Percentiles rank a stretch among this genome's conserved stretches.
These are phyloP conservation scores for Cyanidioschyzon merolae DNA, from an alignment of 23 red algal species.

Conservation along the genomic window DNA sequence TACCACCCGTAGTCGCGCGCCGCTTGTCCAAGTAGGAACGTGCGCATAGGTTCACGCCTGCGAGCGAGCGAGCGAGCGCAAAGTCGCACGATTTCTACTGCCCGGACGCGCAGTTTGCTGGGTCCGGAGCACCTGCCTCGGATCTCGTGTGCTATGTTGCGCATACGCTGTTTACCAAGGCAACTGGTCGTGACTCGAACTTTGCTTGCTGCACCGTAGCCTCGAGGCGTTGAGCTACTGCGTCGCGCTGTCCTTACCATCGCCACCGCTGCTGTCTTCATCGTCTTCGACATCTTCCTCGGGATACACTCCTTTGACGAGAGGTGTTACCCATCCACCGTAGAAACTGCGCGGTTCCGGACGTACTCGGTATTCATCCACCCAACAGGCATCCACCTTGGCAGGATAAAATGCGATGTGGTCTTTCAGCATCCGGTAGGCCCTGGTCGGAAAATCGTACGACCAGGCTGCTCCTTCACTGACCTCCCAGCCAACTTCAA, in stretches of 20 bases:
- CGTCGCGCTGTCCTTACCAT: no score
- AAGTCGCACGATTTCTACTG: no score
- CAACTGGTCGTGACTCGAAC: no score
- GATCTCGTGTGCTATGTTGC: no score
- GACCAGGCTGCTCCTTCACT: conserved; percentile 20
- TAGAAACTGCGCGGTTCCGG: conserved; percentile 35
- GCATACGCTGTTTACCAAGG: no score
- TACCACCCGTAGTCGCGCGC: neutral
- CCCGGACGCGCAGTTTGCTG: no score
- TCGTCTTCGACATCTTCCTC: neutral
- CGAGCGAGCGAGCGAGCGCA: no score
- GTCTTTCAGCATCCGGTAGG: conserved; percentile 14
- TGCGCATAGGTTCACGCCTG: no score
- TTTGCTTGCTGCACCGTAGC: no score
- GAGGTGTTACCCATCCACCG: conserved; percentile 39
- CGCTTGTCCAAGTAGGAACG: neutral
- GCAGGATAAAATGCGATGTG: conserved; percentile 29
- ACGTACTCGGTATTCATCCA: conserved; percentile 21
- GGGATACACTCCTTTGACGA: neutral
- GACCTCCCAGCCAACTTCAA: conserved; percentile 13
- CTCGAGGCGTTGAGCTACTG: no score
- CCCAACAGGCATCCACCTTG: conserved; percentile 28
- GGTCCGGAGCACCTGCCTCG: no score
- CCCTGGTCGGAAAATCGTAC: conserved; percentile 17
- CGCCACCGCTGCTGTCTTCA: neutral